Conservation (phyloP, 768 basidiomycete genomes). For the Nidula microcarpa region DNA sequence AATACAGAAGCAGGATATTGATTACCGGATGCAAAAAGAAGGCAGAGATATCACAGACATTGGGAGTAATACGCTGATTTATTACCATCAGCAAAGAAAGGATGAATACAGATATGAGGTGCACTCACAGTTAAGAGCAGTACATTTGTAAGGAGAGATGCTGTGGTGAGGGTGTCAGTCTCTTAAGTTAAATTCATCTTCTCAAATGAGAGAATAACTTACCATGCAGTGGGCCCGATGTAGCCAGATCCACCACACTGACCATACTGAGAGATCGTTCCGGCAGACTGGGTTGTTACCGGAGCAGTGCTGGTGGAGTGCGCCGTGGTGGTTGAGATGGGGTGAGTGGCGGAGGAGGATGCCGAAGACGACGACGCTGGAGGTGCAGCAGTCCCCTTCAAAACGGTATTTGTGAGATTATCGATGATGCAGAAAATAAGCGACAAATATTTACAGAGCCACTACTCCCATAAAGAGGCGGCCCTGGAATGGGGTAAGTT, state of each 20-base stretch:
- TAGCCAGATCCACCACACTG: neutral
- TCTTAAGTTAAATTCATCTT: neutral
- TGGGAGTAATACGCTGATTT: too few relatives aligned
- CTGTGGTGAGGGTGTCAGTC: neutral
- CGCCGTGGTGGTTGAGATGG: neutral
- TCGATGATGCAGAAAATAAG: neutral
- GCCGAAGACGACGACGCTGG: neutral
- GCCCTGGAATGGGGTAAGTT: conserved; percentile 41
- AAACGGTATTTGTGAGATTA: neutral
- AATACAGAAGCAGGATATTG: too few relatives aligned
- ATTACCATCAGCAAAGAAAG: neutral
- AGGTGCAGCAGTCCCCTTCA: neutral
- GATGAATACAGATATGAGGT: neutral
- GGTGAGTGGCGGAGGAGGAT: neutral
- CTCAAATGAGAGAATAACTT: neutral
- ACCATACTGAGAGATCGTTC: neutral
- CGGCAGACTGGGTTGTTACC: neutral
- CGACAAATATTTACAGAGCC: neutral
- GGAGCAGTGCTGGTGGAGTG: neutral
- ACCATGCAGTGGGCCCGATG: neutral
- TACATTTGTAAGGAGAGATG: neutral
- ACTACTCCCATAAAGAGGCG: conserved; percentile 37
- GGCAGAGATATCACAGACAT: too few relatives aligned
- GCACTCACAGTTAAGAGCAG: neutral
- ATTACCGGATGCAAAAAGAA: too few relatives aligned